Percentiles rank a stretch among this genome's conserved stretches.
Evolutionary conservation across 192 early-diverging fungal genomes (phyloP).

Genomic region (Backusella sp.): DNA sequence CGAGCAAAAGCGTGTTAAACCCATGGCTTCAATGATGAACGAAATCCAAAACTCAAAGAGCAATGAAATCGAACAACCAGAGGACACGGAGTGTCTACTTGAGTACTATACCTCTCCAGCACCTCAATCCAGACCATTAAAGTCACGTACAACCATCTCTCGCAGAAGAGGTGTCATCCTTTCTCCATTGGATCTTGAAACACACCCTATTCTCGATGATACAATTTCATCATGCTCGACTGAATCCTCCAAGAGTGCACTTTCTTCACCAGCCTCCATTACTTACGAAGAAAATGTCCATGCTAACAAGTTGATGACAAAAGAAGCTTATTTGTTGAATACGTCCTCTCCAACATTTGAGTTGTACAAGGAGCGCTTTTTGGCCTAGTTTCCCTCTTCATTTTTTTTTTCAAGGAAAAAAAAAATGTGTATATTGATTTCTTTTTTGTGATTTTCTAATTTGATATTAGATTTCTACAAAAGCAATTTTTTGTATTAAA

Average conservation of each 20-base stretch:
- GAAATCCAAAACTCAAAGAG: not conserved
- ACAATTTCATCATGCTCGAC: not conserved
- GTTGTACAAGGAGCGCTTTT: not conserved
- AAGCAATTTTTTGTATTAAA: not conserved
- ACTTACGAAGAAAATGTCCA: not conserved
- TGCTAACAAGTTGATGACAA: not conserved
- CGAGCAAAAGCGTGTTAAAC: not conserved
- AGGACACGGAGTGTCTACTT: not conserved
- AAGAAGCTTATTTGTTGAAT: not conserved
- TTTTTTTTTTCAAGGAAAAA: not conserved
- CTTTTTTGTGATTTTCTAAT: not conserved
- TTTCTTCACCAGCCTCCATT: not conserved
- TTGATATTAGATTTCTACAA: not conserved
- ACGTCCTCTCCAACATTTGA: conserved; percentile 5
- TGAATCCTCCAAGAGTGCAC: not conserved
- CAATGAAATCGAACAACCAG: not conserved
- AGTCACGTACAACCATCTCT: not conserved
- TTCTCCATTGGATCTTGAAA: not conserved
- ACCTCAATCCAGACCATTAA: not conserved
- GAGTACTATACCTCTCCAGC: not conserved
- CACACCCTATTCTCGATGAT: not conserved
- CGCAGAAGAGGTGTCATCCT: conserved; percentile 18
- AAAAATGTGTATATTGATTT: not conserved
- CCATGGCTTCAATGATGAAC: not conserved
- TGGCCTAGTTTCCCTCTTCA: not conserved